These are phyloP conservation scores for Cubamyces sp. DNA, from an alignment of 768 basidiomycete species.

Conservation along the genomic window DNA sequence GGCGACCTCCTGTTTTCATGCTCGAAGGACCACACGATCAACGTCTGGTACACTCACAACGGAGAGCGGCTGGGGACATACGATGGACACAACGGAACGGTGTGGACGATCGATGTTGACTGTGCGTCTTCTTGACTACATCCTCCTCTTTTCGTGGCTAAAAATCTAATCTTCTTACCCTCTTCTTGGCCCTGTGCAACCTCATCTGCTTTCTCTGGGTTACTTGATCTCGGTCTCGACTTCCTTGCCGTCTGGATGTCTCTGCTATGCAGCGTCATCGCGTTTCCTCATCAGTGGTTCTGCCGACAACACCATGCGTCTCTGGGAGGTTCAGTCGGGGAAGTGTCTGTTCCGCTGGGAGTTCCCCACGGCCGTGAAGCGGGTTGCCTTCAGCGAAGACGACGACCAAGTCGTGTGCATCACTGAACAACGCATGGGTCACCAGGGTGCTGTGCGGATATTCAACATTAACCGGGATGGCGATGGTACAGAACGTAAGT, in stretches of 20 bases:
- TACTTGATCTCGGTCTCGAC: neutral
- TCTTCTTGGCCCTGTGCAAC: neutral
- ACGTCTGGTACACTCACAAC: slow-evolving; percentile 97
- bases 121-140: slow-evolving; percentile 53
- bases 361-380: slow-evolving; percentile 96
- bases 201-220: neutral
- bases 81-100: slow-evolving; percentile 92
- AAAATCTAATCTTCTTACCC: neutral
- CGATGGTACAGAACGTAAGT: slow-evolving; percentile 82
- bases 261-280: slow-evolving; percentile 65
- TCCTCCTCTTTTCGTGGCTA: neutral
- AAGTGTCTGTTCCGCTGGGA: slow-evolving; percentile 97
- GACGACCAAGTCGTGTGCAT: slow-evolving; percentile 86
- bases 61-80: slow-evolving; percentile 98
- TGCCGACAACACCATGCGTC: slow-evolving; percentile 89
- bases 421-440: slow-evolving; percentile 96
- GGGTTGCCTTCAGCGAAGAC: slow-evolving; percentile 89
- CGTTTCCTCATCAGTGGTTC: slow-evolving; percentile 88
- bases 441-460: slow-evolving; percentile 88
- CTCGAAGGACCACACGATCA: slow-evolving; percentile 94
- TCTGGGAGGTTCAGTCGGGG: slow-evolving; percentile 89
- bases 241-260: neutral
- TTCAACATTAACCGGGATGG: slow-evolving; percentile 85
- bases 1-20: slow-evolving; percentile 96
- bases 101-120: slow-evolving; percentile 97